Percentiles rank a stretch among this genome's conserved stretches.
phyloP scores from a whole-genome alignment of 805 yeast species.

The Wickerhamiella dianesei region DNA sequence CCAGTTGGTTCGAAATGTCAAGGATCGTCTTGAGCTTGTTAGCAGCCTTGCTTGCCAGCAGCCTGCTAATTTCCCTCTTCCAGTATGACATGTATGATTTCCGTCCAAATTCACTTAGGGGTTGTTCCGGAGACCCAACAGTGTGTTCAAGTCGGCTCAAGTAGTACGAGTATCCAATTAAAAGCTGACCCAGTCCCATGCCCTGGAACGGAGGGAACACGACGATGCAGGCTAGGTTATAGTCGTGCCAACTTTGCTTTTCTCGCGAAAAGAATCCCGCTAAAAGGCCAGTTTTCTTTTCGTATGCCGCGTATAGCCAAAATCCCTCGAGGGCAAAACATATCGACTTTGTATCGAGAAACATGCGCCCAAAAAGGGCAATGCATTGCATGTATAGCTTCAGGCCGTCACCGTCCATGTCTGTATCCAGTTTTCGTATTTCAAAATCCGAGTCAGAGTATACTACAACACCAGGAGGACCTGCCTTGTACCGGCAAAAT shows the following conservation, averaged over 20 bases:
- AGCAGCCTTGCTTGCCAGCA: not conserved
- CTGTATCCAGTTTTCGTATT: constrained; percentile 57
- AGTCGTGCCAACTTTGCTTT: constrained; percentile 50
- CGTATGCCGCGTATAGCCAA: constrained; percentile 51
- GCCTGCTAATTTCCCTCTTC: constrained; percentile 38
- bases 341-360: constrained; percentile 78
- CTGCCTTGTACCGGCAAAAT: constrained; percentile 17
- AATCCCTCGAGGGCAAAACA: constrained; percentile 67
- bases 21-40: constrained; percentile 15
- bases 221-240: constrained; percentile 82
- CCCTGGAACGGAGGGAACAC: constrained; percentile 88
- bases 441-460: constrained; percentile 45
- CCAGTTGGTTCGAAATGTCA: constrained; percentile 22
- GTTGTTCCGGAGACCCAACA: constrained; percentile 83
- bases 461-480: constrained; percentile 52
- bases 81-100: constrained; percentile 63
- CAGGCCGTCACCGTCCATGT: constrained; percentile 22
- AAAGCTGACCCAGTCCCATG: constrained; percentile 56
- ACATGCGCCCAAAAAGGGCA: constrained; percentile 74
- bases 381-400: constrained; percentile 65
- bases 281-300: constrained; percentile 29
- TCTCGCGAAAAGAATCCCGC: constrained; percentile 94
- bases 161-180: constrained; percentile 74
- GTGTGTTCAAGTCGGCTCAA: constrained; percentile 49
- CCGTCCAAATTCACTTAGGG: constrained; percentile 71